phyloP scores from a whole-genome alignment of 208 protist genomes.

The Entamoeba moshkovskii region DNA sequence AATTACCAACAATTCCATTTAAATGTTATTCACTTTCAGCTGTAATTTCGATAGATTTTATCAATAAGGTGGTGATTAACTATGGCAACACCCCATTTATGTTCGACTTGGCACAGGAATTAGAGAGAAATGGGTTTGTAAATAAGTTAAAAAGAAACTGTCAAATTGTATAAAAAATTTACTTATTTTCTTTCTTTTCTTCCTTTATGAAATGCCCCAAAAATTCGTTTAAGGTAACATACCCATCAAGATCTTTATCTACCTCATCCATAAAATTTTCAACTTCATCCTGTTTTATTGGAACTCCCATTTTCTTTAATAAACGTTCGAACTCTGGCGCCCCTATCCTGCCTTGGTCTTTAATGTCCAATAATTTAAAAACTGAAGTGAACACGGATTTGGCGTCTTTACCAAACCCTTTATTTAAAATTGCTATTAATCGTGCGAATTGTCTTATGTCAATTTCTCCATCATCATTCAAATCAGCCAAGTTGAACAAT shows the following conservation, averaged over 20 bases:
- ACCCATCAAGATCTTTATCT: not conserved
- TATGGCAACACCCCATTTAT: too few species aligned
- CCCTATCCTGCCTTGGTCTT: not conserved
- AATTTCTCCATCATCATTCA: not conserved
- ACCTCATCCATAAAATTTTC: not conserved
- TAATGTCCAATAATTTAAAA: not conserved
- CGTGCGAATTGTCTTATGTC: not conserved
- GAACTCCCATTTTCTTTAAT: not conserved
- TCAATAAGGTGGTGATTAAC: too few species aligned
- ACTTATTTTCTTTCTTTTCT: too few species aligned
- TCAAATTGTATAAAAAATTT: too few species aligned
- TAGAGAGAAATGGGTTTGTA: too few species aligned
- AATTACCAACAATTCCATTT: too few species aligned
- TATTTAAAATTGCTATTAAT: not conserved
- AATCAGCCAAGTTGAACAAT: not conserved
- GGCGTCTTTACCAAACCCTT: not conserved
- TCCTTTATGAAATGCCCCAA: not conserved
- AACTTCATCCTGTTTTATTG: not conserved
- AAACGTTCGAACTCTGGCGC: not conserved
- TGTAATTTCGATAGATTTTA: too few species aligned
- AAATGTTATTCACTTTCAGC: too few species aligned
- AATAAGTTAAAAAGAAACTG: too few species aligned
- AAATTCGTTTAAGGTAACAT: not conserved
- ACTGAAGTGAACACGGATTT: not conserved
- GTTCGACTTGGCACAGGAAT: too few species aligned